Base-by-base conservation (phyloP, 192 early-diverging fungal genomes). In the Coemansia sp. region DNA sequence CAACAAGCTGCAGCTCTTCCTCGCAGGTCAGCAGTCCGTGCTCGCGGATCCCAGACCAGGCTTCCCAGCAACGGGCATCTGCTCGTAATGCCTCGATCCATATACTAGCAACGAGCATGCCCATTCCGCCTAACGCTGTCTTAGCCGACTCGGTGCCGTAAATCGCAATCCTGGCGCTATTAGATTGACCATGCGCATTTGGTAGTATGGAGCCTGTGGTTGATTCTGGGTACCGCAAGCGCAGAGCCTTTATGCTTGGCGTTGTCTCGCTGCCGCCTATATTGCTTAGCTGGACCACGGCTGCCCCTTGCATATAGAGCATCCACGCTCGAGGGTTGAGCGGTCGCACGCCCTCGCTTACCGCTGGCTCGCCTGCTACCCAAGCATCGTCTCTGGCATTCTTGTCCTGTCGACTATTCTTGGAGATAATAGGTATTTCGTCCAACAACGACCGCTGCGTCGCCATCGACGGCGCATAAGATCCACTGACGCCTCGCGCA, bases 21-120 rank as follows among this genome's bases (percentile, higher is more conserved):
- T 64, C 41, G 36, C 59, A 35, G 0, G 80, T 77, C 36, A 83
- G 65, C 53, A 83, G 45, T 3, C 81, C 81, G 31, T 78, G 61
- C 37, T 75, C 75, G n/a, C 76, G 62, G n/a, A 83, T 52, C 1
- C 75, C 75, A 1, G 76, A 62, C 81, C 81, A 83, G 12, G 81
- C 81, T 61, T 83, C 81, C 81, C 81, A 83, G 60, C 81, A 83
- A 38, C 81, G 76, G 11, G 76, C 62, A 28, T 83, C 81, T 3
- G 53, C 48, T 1, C 61, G 62, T 8, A 78, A 5, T 7, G 76
- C 69, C 20, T 78, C 65, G 0, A 48, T 58, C 75, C 76, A 77
- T 20, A 83, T 62, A 0, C 73, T 62, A 16, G 69, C 55, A 11
- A 75, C 76, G 35, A 78, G 38, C 2, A 61, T 39, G 26, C 70